Evolutionary conservation across 2,329 filamentous ascomycete genomes (phyloP), one percentile per base, ranked within the genome.

Genomic region (Neoscytalidium dimidiatum): DNA sequence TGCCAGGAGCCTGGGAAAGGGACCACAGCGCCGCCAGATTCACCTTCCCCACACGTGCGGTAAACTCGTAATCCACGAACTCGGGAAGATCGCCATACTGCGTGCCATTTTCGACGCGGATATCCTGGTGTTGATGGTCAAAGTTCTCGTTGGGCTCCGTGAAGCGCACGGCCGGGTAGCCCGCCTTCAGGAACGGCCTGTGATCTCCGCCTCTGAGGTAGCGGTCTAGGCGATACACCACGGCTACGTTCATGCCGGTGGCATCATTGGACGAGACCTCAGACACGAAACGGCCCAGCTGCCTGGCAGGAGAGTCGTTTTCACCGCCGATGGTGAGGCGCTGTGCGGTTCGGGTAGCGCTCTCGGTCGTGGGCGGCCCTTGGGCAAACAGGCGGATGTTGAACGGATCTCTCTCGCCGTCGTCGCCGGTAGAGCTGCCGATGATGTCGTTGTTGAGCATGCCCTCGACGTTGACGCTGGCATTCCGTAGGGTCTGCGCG

Each of bases 381-480:
- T 82, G 83, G 64, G 76, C 83, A 73, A 87, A 87, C 14, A 84
- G 75, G n/a, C 85, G 83, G 67, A 87, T 79, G 5, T 83, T 84
- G 69, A 80, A 79, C 17, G 79, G 83, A 68, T 84, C 80, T 62
- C 75, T 74, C 49, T 78, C 75, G 21, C 81, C 82, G 19, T 79
- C 78, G 63, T 82, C 79, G 8, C 80, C 82, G 1, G 74, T 79
- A 1, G 81, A 77, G 4, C 79, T 84, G 38, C 85, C 85, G 5
- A 87, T 81, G 64, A 86, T 86, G 72, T 87, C 85, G 74, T 84
- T 83, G 68, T 83, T 87, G 63, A 85, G 80, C 79, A 86, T 86
- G 14, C 80, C 85, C 72, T 85, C 84, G 3, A 87, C 83, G 69
- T 86, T 83, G 8, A 81, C 80, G 52, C 77, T 82, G 5, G 79